Conservation (phyloP, 129 eudicot species). For the Flaveria ramosissima region DNA sequence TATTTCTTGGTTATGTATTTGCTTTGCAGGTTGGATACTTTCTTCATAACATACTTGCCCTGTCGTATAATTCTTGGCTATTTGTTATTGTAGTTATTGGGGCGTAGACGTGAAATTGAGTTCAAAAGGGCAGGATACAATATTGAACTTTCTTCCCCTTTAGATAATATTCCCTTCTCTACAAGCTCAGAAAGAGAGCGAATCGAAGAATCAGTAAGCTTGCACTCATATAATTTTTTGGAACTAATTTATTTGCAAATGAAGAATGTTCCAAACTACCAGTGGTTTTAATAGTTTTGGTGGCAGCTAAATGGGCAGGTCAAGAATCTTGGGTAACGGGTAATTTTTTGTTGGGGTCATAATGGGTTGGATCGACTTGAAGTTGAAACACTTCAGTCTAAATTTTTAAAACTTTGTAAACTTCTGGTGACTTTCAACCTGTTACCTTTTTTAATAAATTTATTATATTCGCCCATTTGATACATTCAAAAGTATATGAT, state of each 20-base stretch:
- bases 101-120: conserved; percentile 88
- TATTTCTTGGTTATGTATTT: not conserved
- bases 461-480: not conserved
- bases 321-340: not conserved
- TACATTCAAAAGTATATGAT: not conserved
- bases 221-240: not conserved
- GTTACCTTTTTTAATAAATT: not conserved
- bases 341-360: not conserved
- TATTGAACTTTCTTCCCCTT: conserved; percentile 71
- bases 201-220: conserved; percentile 81
- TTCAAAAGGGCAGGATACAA: conserved; percentile 82
- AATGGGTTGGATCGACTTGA: not conserved
- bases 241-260: conserved; percentile 7
- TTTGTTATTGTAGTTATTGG: conserved; percentile 63
- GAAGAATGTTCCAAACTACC: not conserved
- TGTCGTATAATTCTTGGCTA: conserved; percentile 13
- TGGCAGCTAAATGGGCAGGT: not conserved
- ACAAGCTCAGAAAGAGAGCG: conserved; percentile 75
- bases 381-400: not conserved
- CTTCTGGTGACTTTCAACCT: not conserved
- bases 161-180: conserved; percentile 82
- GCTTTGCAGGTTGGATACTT: conserved; percentile 17
- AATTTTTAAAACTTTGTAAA: not conserved
- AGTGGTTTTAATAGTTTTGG: not conserved
- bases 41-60: not conserved